Evolutionary conservation across 192 early-diverging fungal species (phyloP).

Genomic region (Piromyces finnis): DNA sequence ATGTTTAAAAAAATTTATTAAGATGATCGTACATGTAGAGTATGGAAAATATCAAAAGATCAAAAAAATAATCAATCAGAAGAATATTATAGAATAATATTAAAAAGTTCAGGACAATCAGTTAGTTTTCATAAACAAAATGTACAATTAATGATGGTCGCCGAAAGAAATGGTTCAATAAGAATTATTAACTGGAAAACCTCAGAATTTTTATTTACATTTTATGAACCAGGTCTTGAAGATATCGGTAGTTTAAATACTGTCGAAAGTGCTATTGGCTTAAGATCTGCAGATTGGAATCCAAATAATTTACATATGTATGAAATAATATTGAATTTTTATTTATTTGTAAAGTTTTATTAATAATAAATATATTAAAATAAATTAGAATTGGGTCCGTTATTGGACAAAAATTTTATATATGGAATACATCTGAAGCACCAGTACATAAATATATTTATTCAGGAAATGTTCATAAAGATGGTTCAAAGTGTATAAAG

Average conservation of each 20-base stretch:
- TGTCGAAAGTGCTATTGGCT: neutral
- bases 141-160: neutral
- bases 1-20: neutral
- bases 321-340: neutral
- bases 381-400: neutral
- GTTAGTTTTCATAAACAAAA: neutral
- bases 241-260: neutral
- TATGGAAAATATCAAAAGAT: neutral
- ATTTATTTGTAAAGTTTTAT: no score
- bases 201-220: neutral
- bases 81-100: neutral
- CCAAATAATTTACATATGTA: neutral
- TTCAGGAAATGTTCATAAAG: neutral
- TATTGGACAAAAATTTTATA: neutral
- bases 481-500: neutral
- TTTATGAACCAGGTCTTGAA: neutral
- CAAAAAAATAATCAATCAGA: neutral
- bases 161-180: neutral
- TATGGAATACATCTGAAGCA: neutral
- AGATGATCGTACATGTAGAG: neutral
- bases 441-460: neutral
- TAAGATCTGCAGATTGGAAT: neutral
- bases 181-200: neutral
- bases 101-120: neutral
- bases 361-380: no score